phyloP scores from a whole-genome alignment of 495 filamentous ascomycete genomes.

The Sabuloglossum arenarium region DNA sequence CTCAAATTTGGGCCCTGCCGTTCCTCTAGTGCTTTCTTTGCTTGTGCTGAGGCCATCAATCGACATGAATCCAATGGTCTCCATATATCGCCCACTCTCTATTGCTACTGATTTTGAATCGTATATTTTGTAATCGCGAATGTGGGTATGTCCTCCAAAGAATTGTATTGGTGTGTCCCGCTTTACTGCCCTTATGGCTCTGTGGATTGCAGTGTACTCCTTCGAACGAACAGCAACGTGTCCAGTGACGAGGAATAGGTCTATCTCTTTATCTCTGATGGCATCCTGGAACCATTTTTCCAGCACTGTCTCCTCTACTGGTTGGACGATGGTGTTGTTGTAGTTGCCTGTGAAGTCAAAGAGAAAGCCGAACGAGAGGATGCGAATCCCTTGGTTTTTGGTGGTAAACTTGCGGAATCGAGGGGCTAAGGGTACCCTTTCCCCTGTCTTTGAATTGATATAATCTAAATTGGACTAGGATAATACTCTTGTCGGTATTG shows the following conservation, averaged over 20 bases:
- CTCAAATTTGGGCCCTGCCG: conserved; percentile 32
- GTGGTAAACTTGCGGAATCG: conserved; percentile 77
- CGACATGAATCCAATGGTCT: conserved; percentile 93
- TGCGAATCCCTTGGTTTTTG: conserved; percentile 60
- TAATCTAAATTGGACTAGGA: conserved; percentile 69
- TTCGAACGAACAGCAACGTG: conserved; percentile 65
- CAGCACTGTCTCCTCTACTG: conserved; percentile 56
- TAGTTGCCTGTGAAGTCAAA: conserved; percentile 81
- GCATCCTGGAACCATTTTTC: conserved; percentile 79
- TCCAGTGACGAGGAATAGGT: conserved; percentile 72
- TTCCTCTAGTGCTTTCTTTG: conserved; percentile 14
- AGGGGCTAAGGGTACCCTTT: conserved; percentile 55
- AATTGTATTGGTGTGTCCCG: conserved; percentile 78
- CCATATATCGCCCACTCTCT: conserved; percentile 87
- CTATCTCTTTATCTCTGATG: conserved; percentile 56
- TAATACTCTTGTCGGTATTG: neutral
- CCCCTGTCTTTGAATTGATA: conserved; percentile 42
- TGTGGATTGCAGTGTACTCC: conserved; percentile 60
- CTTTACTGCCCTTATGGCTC: conserved; percentile 53
- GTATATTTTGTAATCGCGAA: conserved; percentile 65
- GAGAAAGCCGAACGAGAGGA: conserved; percentile 80
- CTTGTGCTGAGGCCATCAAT: conserved; percentile 38
- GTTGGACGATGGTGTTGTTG: conserved; percentile 71
- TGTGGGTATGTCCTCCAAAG: conserved; percentile 81
- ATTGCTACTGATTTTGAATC: conserved; percentile 64